phyloP scores from a whole-genome alignment of 768 basidiomycete genomes.

The Auricularia sp. region DNA sequence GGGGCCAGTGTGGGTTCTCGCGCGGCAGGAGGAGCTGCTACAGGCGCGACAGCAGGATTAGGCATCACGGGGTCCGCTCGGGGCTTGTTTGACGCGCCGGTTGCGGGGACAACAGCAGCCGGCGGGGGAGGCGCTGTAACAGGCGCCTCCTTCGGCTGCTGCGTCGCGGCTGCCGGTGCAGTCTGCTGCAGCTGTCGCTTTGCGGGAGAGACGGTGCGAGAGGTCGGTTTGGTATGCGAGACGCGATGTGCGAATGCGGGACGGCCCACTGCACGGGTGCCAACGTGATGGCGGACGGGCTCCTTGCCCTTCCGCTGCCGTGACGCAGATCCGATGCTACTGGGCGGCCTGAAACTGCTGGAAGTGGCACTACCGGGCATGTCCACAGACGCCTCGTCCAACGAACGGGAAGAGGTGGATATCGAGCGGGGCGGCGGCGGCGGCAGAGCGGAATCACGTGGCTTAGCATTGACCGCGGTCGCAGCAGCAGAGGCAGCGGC shows the following conservation, averaged over 20 bases:
- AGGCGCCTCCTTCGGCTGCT: not conserved
- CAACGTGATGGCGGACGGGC: not conserved
- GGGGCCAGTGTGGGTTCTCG: not conserved
- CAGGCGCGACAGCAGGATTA: constrained; percentile 1
- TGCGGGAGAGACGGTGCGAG: not conserved
- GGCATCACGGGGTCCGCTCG: constrained; percentile 1
- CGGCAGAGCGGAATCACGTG: not conserved
- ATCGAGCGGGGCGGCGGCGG: not conserved
- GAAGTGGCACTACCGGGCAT: not conserved
- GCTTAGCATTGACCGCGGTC: not conserved
- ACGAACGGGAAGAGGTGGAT: not conserved
- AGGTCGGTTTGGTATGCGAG: not conserved
- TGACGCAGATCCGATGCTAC: not conserved
- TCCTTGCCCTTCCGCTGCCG: not conserved
- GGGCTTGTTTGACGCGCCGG: not conserved
- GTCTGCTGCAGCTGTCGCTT: not conserved
- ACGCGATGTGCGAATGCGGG: not conserved
- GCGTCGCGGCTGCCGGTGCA: not conserved
- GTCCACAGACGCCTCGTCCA: not conserved
- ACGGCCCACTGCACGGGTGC: not conserved
- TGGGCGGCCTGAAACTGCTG: not conserved
- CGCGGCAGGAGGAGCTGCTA: not conserved
- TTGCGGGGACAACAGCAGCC: not conserved
- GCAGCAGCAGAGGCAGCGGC: not conserved
- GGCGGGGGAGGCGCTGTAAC: not conserved